Percentiles rank a stretch among this genome's conserved stretches.
Evolutionary conservation across 495 filamentous ascomycete genomes (phyloP).

Genomic region (Penicillium diatomitis): DNA sequence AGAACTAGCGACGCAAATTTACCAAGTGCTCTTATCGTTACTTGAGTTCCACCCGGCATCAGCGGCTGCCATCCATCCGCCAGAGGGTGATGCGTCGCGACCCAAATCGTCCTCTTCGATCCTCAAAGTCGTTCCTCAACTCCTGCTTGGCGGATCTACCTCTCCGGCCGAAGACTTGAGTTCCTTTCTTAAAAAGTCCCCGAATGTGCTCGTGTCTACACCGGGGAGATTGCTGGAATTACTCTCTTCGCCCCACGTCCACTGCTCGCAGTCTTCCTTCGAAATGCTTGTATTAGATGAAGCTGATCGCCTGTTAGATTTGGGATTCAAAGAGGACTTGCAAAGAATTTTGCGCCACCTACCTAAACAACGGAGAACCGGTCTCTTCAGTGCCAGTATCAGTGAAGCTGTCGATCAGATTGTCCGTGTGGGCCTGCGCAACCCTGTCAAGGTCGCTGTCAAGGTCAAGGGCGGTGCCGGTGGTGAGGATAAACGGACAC

Average conservation of each 20-base stretch:
- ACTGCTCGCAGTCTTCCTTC: slow-evolving; percentile 79
- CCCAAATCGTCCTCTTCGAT: slow-evolving; percentile 39
- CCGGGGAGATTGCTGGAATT: slow-evolving; percentile 85
- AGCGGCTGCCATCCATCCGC: slow-evolving; percentile 47
- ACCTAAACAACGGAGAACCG: slow-evolving; percentile 89
- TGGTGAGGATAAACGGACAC: slow-evolving; percentile 77
- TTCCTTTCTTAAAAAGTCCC: slow-evolving; percentile 64
- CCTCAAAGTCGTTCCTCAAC: slow-evolving; percentile 66
- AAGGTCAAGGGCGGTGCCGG: slow-evolving; percentile 74
- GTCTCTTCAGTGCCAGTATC: slow-evolving; percentile 87
- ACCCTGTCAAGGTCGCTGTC: slow-evolving; percentile 87
- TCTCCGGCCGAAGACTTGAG: slow-evolving; percentile 79
- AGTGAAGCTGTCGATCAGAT: slow-evolving; percentile 87
- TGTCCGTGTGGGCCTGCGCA: slow-evolving; percentile 82
- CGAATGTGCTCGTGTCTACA: slow-evolving; percentile 81
- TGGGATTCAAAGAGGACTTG: slow-evolving; percentile 90
- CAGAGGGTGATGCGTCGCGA: slow-evolving; percentile 46
- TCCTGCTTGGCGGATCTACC: slow-evolving; percentile 79
- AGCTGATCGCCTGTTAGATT: slow-evolving; percentile 82
- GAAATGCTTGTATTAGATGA: slow-evolving; percentile 90
- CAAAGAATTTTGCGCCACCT: slow-evolving; percentile 74
- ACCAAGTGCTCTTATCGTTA: slow-evolving; percentile 67
- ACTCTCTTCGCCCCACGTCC: slow-evolving; percentile 82
- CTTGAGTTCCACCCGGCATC: slow-evolving; percentile 76
- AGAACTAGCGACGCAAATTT: slow-evolving; percentile 85